Evolutionary conservation across 1,284 basidiomycete genomes (phyloP), one percentile per base, ranked within the genome.

Genomic region (Sanghuangporus sanghuang): DNA sequence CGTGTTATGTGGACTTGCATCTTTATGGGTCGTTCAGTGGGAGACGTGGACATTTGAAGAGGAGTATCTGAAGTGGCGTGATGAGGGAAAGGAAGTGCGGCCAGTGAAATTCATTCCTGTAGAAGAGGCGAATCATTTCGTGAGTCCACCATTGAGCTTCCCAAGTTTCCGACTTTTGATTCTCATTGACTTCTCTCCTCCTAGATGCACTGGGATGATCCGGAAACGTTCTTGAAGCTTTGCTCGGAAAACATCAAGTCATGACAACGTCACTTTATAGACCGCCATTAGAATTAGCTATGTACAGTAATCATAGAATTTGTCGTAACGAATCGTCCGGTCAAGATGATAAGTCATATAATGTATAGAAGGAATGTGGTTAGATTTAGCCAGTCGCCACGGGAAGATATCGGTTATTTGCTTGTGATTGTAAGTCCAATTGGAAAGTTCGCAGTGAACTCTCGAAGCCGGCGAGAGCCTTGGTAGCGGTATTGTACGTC

Each of bases 111-210:
- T 72, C 35, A 58, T 69, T 36, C 66, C 67, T 50, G 63, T 72
- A 54, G 61, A 67, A 11, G 62, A 61, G 9, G 70, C 69, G 38
- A 72, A 72, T 58, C 71, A 72, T 55, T 69, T 70, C 40, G 71
- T 72, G 49, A 62, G 71, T 59, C 7, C 21, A 4, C 16, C 23
- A 40, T 39, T 61, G 23, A 42, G 27, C 12, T 18, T 52, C 7
- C 23, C 12, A 40, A 2, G 7, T 27, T 48, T 27, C 18, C 3
- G 54, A 11, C 35, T n/a, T 23, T 21, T 49, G 23, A 49, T 44
- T 35, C n/a, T 44, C 8, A 35, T 39, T 38, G 18, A 23, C n/a
- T 56, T 55, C 11, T 55, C n/a, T 61, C 35, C 54, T 9, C 12
- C 40, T 6, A 63, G 62, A 27, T 63, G 39, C 62, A 63, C 38